A percentile compares a stretch with the other conserved stretches of the same genome.
These are phyloP conservation scores for Zea mays DNA, from an alignment of 176 grass and related monocot species.

Conservation along the genomic window Zm-B73-REFERENCE-NAM-5.0 NC_050098.1:192146001-192146500, in stretches of 20 bases:
- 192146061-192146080: conserved; percentile 78
- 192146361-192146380: neutral
- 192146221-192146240: conserved; percentile 40
- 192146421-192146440: conserved; percentile 29
- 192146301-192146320: conserved; percentile 34
- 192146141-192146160: conserved; percentile 48
- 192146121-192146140: conserved; percentile 36
- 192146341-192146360: conserved; percentile 4
- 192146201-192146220: conserved; percentile 53
- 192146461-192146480: conserved; percentile 41
- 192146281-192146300: conserved; percentile 39
- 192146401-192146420: conserved; percentile 31
- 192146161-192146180: neutral
- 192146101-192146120: conserved; percentile 54
- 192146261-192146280: conserved; percentile 41
- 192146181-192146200: conserved; percentile 2
- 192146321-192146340: neutral
- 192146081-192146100: conserved; percentile 80
- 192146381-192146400: conserved; percentile 19
- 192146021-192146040: conserved; percentile 77
- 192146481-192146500: conserved; percentile 38
- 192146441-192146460: neutral
- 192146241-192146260: conserved; percentile 33
- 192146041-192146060: conserved; percentile 91
- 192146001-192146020: conserved; percentile 57